Base-by-base conservation (phyloP, 2,329 filamentous ascomycete genomes). In the Periconia digitata region DNA sequence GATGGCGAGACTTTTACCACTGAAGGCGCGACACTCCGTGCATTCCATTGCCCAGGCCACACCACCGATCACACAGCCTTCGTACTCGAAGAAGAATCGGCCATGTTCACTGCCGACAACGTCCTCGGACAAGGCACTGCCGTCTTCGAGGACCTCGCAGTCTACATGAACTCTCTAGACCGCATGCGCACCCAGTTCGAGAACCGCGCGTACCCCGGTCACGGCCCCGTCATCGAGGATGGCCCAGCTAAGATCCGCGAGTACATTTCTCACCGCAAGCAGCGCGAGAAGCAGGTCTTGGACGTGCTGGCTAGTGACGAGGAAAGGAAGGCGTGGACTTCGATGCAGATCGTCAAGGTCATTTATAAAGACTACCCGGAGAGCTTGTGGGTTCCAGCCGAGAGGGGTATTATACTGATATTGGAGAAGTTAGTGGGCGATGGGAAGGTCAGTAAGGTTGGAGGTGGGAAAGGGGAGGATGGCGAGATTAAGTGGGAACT, bases 101-200 rank as follows among this genome's bases (percentile, higher is more conserved):
- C 89, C 35, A 84, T 96, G 74, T 94, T 96, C 69, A 95, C 90
- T 0, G 91, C 87, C 6, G 91, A 96, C 71, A 95, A 92, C 65
- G 86, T 96, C 1, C 79, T 96, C 2, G 91, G 91, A 1, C 89
- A 95, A 51, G 90, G 90, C 12, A 95, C 89, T 2, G 85, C 88
- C 3, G 89, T 94, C 0, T 95, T 95, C 58, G 89, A 95, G 67
- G 83, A 94, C 54, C 76, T 95, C 8, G 69, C 74, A 1, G 73
- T 75, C 0, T 96, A 95, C 66, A 75, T 95, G 53, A 64, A 70
- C 17, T 90, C 84, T 50, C 75, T 96, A 12, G 77, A 83, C 34
- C 78, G 78, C 54, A 94, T 95, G 90, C 76, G 78, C 39, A 69
- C 72, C 18, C 74, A 84, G 6, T 89, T 89, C 58, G 71, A 70